Conservation (phyloP, 768 basidiomycete genomes). For the Gymnopilus junonius region DNA sequence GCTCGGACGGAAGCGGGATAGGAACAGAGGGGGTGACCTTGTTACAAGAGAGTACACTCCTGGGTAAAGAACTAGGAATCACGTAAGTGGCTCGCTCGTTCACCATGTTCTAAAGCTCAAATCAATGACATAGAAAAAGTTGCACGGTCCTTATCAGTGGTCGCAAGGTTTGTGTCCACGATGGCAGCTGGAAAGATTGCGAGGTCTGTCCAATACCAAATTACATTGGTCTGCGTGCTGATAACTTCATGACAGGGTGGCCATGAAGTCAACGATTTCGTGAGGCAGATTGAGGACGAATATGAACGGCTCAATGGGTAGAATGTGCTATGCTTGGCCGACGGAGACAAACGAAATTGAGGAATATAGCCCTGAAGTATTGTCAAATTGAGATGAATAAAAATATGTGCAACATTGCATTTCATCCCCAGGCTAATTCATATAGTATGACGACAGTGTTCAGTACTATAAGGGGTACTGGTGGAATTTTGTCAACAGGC, state of each 20-base stretch:
- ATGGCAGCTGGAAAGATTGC: conserved; percentile 79
- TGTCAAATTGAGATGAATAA: background rate
- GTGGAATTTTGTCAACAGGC: conserved; percentile 5
- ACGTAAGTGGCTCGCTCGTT: conserved; percentile 42
- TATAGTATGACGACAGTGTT: conserved; percentile 90
- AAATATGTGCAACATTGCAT: background rate
- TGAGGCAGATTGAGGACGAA: conserved; percentile 75
- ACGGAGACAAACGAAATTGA: background rate
- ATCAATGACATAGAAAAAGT: conserved; percentile 63
- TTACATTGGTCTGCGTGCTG: conserved; percentile 3
- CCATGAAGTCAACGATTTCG: conserved; percentile 75
- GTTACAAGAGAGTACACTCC: conserved; percentile 60
- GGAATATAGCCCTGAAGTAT: background rate
- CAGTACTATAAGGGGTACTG: conserved; percentile 90
- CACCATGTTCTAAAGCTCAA: background rate
- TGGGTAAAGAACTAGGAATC: conserved; percentile 52
- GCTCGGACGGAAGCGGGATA: conserved; percentile 64
- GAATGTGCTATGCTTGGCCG: background rate
- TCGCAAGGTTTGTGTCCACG: conserved; percentile 72
- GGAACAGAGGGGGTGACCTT: conserved; percentile 67
- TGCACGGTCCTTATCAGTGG: conserved; percentile 85
- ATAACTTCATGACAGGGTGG: conserved; percentile 57
- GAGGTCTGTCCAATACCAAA: conserved; percentile 48
- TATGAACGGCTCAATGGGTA: conserved; percentile 63
- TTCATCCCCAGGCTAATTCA: conserved; percentile 71